Base-by-base conservation (phyloP, 768 basidiomycete genomes). In the Tylopilus sp. region DNA sequence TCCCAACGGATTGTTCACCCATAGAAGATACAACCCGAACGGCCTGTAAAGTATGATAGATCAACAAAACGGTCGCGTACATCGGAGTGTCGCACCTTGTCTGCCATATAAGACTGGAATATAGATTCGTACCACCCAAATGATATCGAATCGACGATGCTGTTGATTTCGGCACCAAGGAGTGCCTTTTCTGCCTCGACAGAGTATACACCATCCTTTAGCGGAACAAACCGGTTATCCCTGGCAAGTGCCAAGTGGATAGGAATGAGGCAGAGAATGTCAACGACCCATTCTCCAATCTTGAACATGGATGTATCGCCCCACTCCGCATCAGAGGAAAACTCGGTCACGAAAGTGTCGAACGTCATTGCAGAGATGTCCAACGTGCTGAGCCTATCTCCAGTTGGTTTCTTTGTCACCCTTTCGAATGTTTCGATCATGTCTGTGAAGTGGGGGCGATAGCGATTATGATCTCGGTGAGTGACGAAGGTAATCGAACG, bases 1-100 rank as follows among this genome's bases (percentile, higher is more conserved):
- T 85, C 6, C 83, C 84, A 1, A 85, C 82, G 0, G 82, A 84
- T 63, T 84, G 84, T 59, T 84, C 83, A 6, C 82, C 83, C 83
- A 85, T 85, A 1, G 83, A 85, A 0, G 84, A 84, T 3, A 85
- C 81, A 4, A 84, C 83, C 48, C 77, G 79, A 16, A 85, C 84
- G 11, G 81, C 80, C 80, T 84, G 48, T 14, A 21, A 46, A 50
- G 45, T 36, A 25, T 4, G 12, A 0, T 1, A 56, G 42, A 36
- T 50, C 1, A 48, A 29, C 1, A 11, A 28, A 6, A 5, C 0
- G 17, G 19, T 34, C 21, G 11, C 30, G 5, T 6, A 19, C 17
- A 10, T 2, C n/a, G 1, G 24, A 41, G 21, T 3, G 30, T 25
- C 51, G 45, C 24, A 76, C 82, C 74, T 80, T 85, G 33, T 72